A percentile compares a stretch with the other conserved stretches of the same genome.
phyloP scores from a whole-genome alignment of 768 basidiomycete species.

The Panaeolus cyanescens region DNA sequence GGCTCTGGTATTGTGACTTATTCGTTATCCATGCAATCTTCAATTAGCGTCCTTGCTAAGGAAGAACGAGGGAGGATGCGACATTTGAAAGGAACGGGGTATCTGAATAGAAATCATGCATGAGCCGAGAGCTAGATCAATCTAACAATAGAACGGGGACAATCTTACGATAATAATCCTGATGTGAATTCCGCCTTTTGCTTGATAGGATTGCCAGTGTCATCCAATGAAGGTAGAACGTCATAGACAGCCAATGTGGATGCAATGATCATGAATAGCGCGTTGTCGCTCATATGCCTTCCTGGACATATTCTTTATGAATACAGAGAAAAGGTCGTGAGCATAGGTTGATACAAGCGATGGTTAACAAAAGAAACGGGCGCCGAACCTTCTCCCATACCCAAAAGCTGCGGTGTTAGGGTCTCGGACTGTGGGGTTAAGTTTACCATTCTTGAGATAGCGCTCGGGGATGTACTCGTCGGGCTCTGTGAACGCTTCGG shows the following conservation, averaged over 20 bases:
- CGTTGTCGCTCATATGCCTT: conserved; percentile 14
- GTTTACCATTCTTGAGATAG: conserved; percentile 30
- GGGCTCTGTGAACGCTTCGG: conserved; percentile 47
- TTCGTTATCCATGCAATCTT: conserved; percentile 11
- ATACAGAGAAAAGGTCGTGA: conserved; percentile 30
- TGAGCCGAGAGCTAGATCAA: not conserved
- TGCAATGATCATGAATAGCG: conserved; percentile 14
- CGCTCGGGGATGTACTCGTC: conserved; percentile 49
- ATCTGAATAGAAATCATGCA: not conserved
- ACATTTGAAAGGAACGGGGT: conserved; percentile 10
- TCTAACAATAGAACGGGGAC: not conserved
- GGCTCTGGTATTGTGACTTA: too few relatives aligned
- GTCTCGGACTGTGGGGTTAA: conserved; percentile 32
- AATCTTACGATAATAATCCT: conserved; percentile 1
- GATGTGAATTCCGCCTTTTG: conserved; percentile 5
- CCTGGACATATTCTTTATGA: conserved; percentile 21
- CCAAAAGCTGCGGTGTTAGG: conserved; percentile 47
- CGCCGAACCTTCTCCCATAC: conserved; percentile 35
- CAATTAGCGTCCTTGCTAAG: conserved; percentile 25
- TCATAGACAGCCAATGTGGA: conserved; percentile 17
- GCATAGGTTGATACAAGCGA: conserved; percentile 13
- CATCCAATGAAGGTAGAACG: conserved; percentile 12
- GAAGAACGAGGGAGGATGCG: conserved; percentile 11
- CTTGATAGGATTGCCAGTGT: conserved; percentile 7
- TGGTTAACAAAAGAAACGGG: not conserved